A percentile compares a stretch with the other conserved stretches of the same genome.
Evolutionary conservation across 2,329 filamentous ascomycete species (phyloP).

Genomic region (Aurifilum marmelostoma): DNA sequence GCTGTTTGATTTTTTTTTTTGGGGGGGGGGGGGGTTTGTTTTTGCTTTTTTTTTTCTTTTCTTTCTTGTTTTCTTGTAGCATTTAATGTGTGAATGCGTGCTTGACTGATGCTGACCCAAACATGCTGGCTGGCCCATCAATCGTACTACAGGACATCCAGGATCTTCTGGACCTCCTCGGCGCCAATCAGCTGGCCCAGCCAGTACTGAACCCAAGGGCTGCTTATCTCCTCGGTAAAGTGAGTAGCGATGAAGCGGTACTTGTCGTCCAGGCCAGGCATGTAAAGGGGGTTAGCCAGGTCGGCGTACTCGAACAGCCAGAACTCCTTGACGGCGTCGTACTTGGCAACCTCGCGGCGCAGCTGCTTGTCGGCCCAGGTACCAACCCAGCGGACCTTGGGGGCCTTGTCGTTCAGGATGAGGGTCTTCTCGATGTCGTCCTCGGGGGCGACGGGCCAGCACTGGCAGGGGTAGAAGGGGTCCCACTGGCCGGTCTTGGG

Average conservation of each 20-base stretch:
- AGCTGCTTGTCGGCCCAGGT: slow-evolving; percentile 18
- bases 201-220: slow-evolving; percentile 24
- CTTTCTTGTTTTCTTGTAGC: neutral
- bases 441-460: slow-evolving; percentile 17
- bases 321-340: slow-evolving; percentile 25
- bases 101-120: neutral
- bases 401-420: slow-evolving; percentile 9
- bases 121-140: neutral
- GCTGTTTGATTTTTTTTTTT: neutral
- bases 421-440: slow-evolving; percentile 28
- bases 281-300: neutral
- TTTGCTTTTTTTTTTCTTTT: neutral
- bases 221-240: slow-evolving; percentile 23
- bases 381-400: slow-evolving; percentile 15
- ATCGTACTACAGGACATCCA: neutral
- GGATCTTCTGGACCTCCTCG: slow-evolving; percentile 8
- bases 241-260: slow-evolving; percentile 10
- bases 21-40: too few species aligned
- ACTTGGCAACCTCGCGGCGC: slow-evolving; percentile 20
- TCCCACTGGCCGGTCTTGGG: slow-evolving; percentile 1
- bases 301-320: slow-evolving; percentile 21
- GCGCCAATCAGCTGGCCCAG: slow-evolving; percentile 21
- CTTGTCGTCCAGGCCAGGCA: slow-evolving; percentile 19
- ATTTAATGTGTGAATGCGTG: neutral
- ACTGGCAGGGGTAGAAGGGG: slow-evolving; percentile 6